phyloP scores from a whole-genome alignment of 2,329 filamentous ascomycete species.

The Epichloe aotearoae region DNA sequence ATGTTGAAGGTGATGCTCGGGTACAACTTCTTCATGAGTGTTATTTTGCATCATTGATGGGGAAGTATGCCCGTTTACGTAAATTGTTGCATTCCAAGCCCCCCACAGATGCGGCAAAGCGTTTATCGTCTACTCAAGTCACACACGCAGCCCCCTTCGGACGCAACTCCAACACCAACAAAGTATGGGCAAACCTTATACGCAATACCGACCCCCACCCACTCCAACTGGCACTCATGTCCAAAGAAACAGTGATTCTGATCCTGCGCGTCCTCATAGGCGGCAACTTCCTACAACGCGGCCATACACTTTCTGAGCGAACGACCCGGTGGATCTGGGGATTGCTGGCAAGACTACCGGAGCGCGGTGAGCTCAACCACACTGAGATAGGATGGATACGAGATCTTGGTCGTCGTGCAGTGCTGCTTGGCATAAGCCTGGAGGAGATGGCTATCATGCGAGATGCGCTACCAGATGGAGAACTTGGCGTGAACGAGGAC shows the following conservation, averaged over 20 bases:
- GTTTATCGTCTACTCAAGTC: conserved; percentile 40
- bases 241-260: conserved; percentile 51
- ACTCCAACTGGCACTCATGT: conserved; percentile 48
- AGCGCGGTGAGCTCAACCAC: conserved; percentile 60
- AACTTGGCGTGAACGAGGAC: conserved; percentile 29
- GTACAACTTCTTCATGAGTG: conserved; percentile 39
- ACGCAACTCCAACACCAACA: conserved; percentile 33
- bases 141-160: conserved; percentile 43
- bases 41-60: conserved; percentile 54
- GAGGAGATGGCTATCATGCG: conserved; percentile 37
- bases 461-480: conserved; percentile 28
- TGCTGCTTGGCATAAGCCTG: conserved; percentile 42
- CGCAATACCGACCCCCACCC: conserved; percentile 45
- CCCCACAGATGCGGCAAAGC: conserved; percentile 35
- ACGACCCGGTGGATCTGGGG: conserved; percentile 81
- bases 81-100: conserved; percentile 42
- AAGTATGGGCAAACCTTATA: conserved; percentile 39
- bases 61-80: conserved; percentile 54
- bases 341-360: conserved; percentile 60
- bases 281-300: conserved; percentile 48
- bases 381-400: conserved; percentile 64
- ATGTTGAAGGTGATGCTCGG: conserved; percentile 15
- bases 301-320: conserved; percentile 45
- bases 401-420: conserved; percentile 67
- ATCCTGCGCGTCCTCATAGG: conserved; percentile 54